Evolutionary conservation across 768 basidiomycete species (phyloP), one percentile per base, ranked within the genome.

Genomic region (Lentinula lateritia): DNA sequence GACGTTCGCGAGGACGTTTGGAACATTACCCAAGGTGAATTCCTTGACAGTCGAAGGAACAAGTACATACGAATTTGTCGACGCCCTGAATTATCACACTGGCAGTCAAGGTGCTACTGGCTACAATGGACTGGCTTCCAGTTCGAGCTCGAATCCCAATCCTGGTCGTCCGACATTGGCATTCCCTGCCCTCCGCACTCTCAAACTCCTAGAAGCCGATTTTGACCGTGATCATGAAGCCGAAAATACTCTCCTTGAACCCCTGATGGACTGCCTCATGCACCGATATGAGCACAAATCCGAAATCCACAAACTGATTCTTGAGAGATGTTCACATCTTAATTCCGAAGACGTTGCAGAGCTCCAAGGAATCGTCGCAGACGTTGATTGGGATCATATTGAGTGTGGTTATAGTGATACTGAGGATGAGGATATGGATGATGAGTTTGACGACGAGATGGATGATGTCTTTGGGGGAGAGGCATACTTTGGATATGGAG

Each of bases 321-420:
- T 63, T n/a, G 28, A 52, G 32, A 36, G 42, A 32, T 63, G 62
- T 23, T 20, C 28, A 7, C 42, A 55, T 39, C 13, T 63, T 5
- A 72, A 65, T 50, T 77, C 78, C 61, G 64, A 65, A 0, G 35
- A 61, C 0, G 80, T 81, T 1, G 35, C 34, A 1, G 63, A 65
- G 2, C 61, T 72, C 0, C 64, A 66, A 9, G 68, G 73, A 7
- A 62, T 68, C 8, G 58, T 59, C 7, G 52, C 35, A 15, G 50
- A 63, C 32, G 58, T 63, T 18, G 50, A 60, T 1, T 63, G 62
- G 62, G 62, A 63, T 41, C 41, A 20, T 42, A 13, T 55, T 38
- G 43, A 46, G 61, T 16, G 7, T 34, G 59, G 59, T 9, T 60
- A 52, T 39, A 52, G 34, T 28, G 61, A 56, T 12, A 46, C 18